Conservation (phyloP, 2,329 filamentous ascomycete species). For the Penicillium concentricum region DNA sequence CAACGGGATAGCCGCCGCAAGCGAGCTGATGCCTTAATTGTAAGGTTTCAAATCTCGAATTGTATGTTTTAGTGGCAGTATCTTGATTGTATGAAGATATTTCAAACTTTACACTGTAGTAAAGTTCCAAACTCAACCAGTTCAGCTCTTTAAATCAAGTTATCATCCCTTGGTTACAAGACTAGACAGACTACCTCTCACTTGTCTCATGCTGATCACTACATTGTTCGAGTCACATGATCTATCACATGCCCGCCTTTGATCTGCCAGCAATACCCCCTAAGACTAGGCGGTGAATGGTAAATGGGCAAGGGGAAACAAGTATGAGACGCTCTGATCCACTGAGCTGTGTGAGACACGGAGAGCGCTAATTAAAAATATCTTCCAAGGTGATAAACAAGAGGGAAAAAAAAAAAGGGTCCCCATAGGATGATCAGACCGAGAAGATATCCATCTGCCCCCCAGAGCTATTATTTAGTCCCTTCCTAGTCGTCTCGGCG, state of each 20-base stretch:
- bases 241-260: not conserved
- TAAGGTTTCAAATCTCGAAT: conserved; percentile 11
- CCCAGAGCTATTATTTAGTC: not conserved
- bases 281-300: not conserved
- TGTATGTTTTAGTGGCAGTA: not conserved
- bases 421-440: conserved; percentile 9
- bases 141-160: not conserved
- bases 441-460: conserved; percentile 8
- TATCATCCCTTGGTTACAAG: not conserved
- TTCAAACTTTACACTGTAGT: not conserved
- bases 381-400: not conserved
- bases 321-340: conserved; percentile 4
- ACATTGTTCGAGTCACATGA: conserved; percentile 9
- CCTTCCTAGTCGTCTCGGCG: conserved; percentile 4
- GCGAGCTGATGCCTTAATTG: conserved; percentile 30
- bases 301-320: not conserved
- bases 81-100: not conserved
- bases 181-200: not conserved
- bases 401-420: not conserved
- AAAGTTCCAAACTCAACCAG: not conserved
- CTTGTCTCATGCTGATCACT: conserved; percentile 2
- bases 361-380: conserved; percentile 24
- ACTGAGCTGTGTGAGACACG: conserved; percentile 15
- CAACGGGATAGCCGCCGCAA: conserved; percentile 43
- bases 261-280: not conserved